Conservation (phyloP, 257 asterid genomes). For the Mitragyna speciosa region DNA sequence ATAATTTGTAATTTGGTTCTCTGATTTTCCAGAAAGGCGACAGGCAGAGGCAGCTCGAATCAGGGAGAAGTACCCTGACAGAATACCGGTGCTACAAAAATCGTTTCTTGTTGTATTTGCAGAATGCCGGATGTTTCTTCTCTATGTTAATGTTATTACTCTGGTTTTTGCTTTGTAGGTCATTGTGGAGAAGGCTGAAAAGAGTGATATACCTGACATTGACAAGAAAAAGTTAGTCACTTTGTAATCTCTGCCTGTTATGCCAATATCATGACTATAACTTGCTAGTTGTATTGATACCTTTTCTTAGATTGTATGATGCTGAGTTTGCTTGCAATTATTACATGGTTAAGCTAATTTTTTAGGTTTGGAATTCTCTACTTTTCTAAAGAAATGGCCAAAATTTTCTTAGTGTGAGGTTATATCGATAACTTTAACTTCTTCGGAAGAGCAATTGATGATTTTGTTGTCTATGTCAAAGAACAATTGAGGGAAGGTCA, state of each 20-base stretch:
- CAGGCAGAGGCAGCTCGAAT: conserved; percentile 96
- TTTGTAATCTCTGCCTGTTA: neutral
- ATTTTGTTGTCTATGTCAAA: neutral
- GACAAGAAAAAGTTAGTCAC: conserved; percentile 74
- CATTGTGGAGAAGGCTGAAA: conserved; percentile 32
- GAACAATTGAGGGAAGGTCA: neutral
- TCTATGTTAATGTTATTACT: conserved; percentile 3
- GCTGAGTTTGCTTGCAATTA: too few species aligned
- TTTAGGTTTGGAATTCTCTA: neutral
- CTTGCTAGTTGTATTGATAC: neutral
- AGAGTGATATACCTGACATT: conserved; percentile 22
- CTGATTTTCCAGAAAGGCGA: conserved; percentile 66
- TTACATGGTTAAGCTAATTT: neutral
- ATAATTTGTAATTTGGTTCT: conserved; percentile 4
- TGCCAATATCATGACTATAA: neutral
- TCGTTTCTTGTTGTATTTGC: neutral
- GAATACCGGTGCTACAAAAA: conserved; percentile 70
- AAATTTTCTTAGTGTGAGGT: neutral
- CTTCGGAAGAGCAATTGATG: neutral
- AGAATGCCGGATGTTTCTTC: neutral
- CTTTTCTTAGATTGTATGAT: neutral
- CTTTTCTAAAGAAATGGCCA: neutral
- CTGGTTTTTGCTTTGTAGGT: conserved; percentile 48
- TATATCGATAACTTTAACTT: neutral
- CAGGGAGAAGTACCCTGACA: conserved; percentile 96